Evolutionary conservation across 2,329 filamentous ascomycete species (phyloP).

Genomic region (Sarocladiaceae sp.): DNA sequence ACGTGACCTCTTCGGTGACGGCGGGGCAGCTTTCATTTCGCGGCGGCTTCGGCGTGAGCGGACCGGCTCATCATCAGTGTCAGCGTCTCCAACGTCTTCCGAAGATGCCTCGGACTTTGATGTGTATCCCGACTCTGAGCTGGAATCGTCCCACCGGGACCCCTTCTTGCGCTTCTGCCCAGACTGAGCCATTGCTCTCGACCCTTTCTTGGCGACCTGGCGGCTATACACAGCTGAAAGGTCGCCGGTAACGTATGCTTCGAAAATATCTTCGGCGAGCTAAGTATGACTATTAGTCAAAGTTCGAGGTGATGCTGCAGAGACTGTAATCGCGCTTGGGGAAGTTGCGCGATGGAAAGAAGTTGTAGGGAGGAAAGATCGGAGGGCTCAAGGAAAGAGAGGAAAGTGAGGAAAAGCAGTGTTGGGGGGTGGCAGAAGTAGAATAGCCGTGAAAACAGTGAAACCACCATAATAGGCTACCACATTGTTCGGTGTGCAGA

Average conservation of each 20-base stretch:
- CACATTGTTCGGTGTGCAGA: not conserved
- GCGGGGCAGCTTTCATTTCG: not conserved
- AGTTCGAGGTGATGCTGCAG: too few species aligned
- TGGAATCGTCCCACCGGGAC: not conserved
- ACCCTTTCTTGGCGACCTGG: not conserved
- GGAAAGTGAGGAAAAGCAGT: not conserved
- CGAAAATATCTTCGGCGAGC: conserved; percentile 1
- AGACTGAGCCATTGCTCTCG: not conserved
- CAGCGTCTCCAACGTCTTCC: not conserved
- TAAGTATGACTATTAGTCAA: too few species aligned
- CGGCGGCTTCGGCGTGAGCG: not conserved
- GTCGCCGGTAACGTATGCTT: not conserved
- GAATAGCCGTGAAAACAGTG: not conserved
- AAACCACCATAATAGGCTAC: not conserved
- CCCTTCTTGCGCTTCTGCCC: not conserved
- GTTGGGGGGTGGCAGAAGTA: not conserved
- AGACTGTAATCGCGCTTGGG: too few species aligned
- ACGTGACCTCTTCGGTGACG: not conserved
- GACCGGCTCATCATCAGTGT: not conserved
- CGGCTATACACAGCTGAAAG: not conserved
- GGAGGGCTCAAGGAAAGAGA: not conserved
- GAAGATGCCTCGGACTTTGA: not conserved
- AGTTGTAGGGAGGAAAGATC: not conserved
- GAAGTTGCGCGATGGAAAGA: too few species aligned
- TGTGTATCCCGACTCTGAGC: not conserved